Evolutionary conservation across 2,329 filamentous ascomycete genomes (phyloP), one percentile per base, ranked within the genome.

Genomic region (Phaeosphaeria sp.): DNA sequence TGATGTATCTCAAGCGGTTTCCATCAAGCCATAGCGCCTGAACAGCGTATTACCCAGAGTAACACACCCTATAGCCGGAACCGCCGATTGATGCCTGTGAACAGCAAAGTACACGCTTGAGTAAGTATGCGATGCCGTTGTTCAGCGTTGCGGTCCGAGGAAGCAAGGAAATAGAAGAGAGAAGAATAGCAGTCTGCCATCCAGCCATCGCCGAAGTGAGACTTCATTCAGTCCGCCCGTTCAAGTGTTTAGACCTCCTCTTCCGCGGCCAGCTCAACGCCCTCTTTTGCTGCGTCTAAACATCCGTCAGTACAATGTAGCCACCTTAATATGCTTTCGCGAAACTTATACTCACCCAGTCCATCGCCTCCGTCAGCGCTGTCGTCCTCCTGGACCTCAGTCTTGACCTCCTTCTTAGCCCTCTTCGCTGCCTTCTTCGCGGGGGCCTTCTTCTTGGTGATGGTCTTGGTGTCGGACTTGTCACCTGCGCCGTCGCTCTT

Each of bases 391-490:
- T 60, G 47, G 30, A 41, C 39, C n/a, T 61, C 59, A 18, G 54
- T 46, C 11, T 61, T 52, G 18, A 30, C 48, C 41, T 66, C 18
- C 59, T 42, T 68, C 18, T 44, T 44, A n/a, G 30, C 65, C 9
- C 50, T 62, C 65, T 71, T 73, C 39, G 36, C 46, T 43, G 36
- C 4, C 30, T 65, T 71, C 60, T 63, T 68, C 27, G 47, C 50
- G 0, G 61, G 42, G 3, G 55, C 52, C 54, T 61, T 62, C 59
- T 66, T 63, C 17, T 44, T 50, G 17, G 42, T 21, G 4, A 56
- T 18, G 23, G 44, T 17, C 43, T 63, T 62, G 48, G 48, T 23
- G 30, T 48, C 46, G 11, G 50, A 54, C 47, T 61, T 58, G 46
- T 51, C 44, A 43, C 39, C 47, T 39, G 44, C 13, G n/a, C 17